Evolutionary conservation across 305 asterid species (phyloP).

Genomic region (Solanum hybrid): DNA sequence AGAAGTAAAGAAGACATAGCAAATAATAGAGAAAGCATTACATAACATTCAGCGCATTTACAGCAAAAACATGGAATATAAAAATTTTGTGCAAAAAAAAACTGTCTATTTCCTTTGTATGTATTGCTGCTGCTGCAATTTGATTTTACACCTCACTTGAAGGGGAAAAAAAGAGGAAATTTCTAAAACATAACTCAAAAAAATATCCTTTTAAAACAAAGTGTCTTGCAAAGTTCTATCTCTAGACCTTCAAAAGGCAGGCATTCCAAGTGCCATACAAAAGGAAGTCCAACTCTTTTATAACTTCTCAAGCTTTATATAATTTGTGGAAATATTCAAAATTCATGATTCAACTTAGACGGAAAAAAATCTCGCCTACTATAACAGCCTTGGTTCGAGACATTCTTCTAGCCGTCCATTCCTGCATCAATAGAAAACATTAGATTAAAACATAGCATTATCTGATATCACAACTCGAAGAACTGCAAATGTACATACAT

Average conservation of each 20-base stretch:
- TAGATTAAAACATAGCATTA: not conserved
- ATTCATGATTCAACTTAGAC: slow-evolving; percentile 8
- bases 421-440: not conserved
- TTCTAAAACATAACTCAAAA: slow-evolving; percentile 4
- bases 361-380: not conserved
- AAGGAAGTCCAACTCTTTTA: slow-evolving; percentile 4
- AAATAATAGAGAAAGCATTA: not conserved
- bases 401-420: slow-evolving; percentile 4
- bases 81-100: not conserved
- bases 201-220: not conserved
- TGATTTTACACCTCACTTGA: slow-evolving; percentile 13
- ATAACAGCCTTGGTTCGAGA: not conserved
- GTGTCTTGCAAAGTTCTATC: slow-evolving; percentile 6
- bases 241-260: slow-evolving; percentile 12
- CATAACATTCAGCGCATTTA: not conserved
- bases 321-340: slow-evolving; percentile 10
- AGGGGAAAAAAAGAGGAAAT: not conserved
- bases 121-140: slow-evolving; percentile 12
- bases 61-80: not conserved
- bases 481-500: not conserved
- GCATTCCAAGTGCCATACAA: slow-evolving; percentile 7
- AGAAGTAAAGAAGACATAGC: not conserved
- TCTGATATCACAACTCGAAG: not conserved
- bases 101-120: slow-evolving; percentile 8
- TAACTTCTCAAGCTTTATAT: slow-evolving; percentile 2